Base-by-base conservation (phyloP, 2,329 filamentous ascomycete species). In the Penicillium sp. region DNA sequence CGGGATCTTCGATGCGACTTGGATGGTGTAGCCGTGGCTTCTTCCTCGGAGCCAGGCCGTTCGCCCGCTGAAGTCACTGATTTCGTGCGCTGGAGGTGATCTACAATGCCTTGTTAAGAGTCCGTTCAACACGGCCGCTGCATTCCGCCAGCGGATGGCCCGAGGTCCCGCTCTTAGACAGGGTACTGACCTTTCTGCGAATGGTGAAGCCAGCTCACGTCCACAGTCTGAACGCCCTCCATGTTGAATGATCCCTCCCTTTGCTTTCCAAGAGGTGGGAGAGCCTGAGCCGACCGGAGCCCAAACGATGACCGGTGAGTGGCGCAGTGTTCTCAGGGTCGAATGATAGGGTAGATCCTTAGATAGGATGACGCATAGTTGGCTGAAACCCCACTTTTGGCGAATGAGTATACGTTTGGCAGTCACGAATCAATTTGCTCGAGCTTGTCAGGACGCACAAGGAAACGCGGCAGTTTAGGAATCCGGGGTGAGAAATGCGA, bases 161-260 rank as follows among this genome's bases (percentile, higher is more conserved):
- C 30, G 27, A 30, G 33, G 28, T 24, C 27, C 38, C 16, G 30
- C 20, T 11, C 20, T 27, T n/a, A 22, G 27, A 39, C 33, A 13
- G 22, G 16, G 39, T n/a, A 74, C 81, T 73, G 79, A 89, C 90
- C 90, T 87, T 88, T 91, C 58, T 86, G 84, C 63, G 87, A 84
- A 68, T 89, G 88, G 74, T 94, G 88, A 78, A 95, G 88, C 90
- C 90, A 95, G 73, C 88, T 91, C 67, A 95, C 90, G 74, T 95
- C 90, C 66, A 95, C 83, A 61, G 87, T 86, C 70, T 90, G 85
- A 60, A 89, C 83, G 63, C 88, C 86, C 74, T 92, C 89, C 89
- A 92, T 92, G 55, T 61, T 77, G 55, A 54, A 36, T 38, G n/a
- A 38, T 38, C 42, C 20, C 49, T 45, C n/a, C 31, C 38, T 46